Percentiles rank a stretch among this genome's conserved stretches.
Conservation (phyloP, 23 red algal species). For the Cyanidiococcus yangmingshanensis region DNA sequence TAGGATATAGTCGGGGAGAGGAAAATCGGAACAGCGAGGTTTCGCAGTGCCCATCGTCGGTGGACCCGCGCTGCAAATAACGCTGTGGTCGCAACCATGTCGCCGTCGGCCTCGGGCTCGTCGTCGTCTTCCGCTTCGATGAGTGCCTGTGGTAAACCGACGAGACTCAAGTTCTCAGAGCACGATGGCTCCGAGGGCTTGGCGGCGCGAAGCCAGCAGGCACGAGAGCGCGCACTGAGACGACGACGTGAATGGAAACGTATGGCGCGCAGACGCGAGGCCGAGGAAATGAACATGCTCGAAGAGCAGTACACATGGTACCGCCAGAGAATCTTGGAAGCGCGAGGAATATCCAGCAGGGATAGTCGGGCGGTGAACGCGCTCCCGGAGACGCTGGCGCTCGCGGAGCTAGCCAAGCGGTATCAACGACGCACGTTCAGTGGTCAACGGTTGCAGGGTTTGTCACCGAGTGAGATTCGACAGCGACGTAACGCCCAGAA, state of each 20-base stretch:
- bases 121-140: too few relatives aligned
- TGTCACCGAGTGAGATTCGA: neutral
- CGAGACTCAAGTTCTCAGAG: too few relatives aligned
- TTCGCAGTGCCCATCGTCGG: too few relatives aligned
- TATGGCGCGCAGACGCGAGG: neutral
- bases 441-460: neutral
- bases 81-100: too few relatives aligned
- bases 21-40: too few relatives aligned
- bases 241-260: constrained; percentile 7
- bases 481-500: neutral
- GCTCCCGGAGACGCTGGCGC: neutral
- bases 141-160: too few relatives aligned
- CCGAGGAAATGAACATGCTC: neutral
- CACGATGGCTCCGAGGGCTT: neutral
- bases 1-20: too few relatives aligned
- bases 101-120: too few relatives aligned
- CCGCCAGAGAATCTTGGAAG: neutral
- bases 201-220: neutral
- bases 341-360: neutral
- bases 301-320: neutral
- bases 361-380: neutral
- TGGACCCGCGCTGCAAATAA: too few relatives aligned
- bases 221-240: neutral
- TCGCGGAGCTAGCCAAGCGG: neutral
- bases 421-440: neutral